Conservation (phyloP, 2,329 filamentous ascomycete species). For the Periconia digitata region DNA sequence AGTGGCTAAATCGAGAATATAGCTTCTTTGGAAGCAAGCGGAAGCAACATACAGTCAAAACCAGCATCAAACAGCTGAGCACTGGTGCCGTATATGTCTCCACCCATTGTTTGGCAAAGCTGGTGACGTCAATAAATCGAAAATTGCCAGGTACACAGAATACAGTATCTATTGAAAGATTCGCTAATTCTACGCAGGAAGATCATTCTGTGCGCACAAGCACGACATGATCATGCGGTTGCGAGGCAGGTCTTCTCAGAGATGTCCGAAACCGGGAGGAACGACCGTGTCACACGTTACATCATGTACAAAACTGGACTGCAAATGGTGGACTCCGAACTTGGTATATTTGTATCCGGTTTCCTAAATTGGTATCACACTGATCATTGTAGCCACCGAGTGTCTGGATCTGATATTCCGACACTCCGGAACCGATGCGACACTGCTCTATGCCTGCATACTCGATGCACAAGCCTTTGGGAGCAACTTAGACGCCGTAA, state of each 20-base stretch:
- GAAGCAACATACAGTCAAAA: constrained; percentile 59
- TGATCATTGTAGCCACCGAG: constrained; percentile 53
- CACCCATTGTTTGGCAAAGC: constrained; percentile 67
- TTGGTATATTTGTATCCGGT: constrained; percentile 41
- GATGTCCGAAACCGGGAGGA: constrained; percentile 61
- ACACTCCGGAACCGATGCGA: constrained; percentile 55
- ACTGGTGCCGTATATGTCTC: constrained; percentile 72
- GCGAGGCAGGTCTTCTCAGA: constrained; percentile 59
- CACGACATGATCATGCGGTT: constrained; percentile 55
- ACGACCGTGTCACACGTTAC: constrained; percentile 69
- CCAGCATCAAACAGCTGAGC: constrained; percentile 58
- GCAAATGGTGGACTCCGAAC: constrained; percentile 57
- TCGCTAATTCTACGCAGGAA: constrained; percentile 58
- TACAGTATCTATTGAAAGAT: neutral
- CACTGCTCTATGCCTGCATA: constrained; percentile 77
- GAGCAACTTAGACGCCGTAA: constrained; percentile 62
- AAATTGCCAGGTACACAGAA: constrained; percentile 61
- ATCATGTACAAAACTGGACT: constrained; percentile 75
- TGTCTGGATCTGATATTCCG: constrained; percentile 65
- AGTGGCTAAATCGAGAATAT: constrained; percentile 6
- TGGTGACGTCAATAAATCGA: constrained; percentile 67
- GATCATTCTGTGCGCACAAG: constrained; percentile 69
- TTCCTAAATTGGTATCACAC: neutral
- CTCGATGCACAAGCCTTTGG: constrained; percentile 71
- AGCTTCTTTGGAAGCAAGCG: constrained; percentile 83